These are phyloP conservation scores for Rhodotorula babjevae DNA, from an alignment of 768 basidiomycete genomes.

Conservation along the genomic window DNA sequence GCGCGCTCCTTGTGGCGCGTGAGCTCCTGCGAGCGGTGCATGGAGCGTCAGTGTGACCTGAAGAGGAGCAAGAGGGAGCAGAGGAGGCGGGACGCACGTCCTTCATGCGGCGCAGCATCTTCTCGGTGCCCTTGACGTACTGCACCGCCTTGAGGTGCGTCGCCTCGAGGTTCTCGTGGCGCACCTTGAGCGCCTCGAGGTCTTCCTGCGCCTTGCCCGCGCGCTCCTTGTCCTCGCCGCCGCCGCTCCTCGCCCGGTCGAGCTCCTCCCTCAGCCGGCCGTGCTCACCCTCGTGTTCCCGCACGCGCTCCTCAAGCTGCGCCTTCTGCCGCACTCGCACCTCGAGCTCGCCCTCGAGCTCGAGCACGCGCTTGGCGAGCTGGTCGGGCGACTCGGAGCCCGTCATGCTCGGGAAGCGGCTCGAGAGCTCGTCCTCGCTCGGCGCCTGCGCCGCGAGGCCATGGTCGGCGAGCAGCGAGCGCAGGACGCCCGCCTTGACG, in stretches of 20 bases:
- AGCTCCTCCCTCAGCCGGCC: constrained; percentile 31
- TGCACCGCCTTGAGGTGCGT: constrained; percentile 96
- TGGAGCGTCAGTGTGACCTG: background rate
- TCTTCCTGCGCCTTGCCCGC: constrained; percentile 57
- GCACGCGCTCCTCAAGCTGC: constrained; percentile 66
- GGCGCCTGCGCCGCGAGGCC: constrained; percentile 59
- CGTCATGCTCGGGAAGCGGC: constrained; percentile 37
- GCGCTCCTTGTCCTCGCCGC: constrained; percentile 18
- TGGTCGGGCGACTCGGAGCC: constrained; percentile 46
- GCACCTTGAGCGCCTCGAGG: constrained; percentile 42
- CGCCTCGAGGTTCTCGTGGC: constrained; percentile 70
- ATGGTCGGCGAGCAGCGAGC: constrained; percentile 80
- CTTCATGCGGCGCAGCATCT: constrained; percentile 94
- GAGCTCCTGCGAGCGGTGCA: constrained; percentile 54
- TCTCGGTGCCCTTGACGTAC: constrained; percentile 97
- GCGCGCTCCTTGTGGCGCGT: constrained; percentile 82
- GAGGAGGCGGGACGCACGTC: constrained; percentile 50
- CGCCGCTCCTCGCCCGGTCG: constrained; percentile 7
- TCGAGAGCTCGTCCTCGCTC: constrained; percentile 62
- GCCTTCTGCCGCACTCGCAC: constrained; percentile 82
- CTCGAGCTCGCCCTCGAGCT: constrained; percentile 76
- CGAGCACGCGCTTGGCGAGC: constrained; percentile 54
- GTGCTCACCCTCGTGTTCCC: constrained; percentile 35
- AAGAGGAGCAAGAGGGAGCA: constrained; percentile 1
- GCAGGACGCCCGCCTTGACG: constrained; percentile 70